Percentiles rank a stretch among this genome's conserved stretches.
These are phyloP conservation scores for Bombardia bombarda DNA, from an alignment of 495 filamentous ascomycete species.

Conservation along the genomic window DNA sequence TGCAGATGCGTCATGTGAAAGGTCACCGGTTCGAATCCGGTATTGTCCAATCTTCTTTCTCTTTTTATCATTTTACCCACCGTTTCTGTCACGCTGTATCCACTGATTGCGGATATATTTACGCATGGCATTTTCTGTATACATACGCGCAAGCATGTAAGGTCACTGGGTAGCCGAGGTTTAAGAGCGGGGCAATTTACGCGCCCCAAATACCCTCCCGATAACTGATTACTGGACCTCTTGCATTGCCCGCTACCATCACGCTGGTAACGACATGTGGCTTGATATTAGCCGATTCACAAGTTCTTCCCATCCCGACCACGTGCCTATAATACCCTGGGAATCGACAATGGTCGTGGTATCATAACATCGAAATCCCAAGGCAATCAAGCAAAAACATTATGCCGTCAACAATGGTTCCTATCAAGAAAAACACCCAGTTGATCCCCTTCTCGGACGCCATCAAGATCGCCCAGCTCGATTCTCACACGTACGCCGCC, in stretches of 20 bases:
- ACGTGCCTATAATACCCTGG: too few species aligned
- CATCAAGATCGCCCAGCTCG: constrained; percentile 42
- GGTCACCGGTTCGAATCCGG: not conserved
- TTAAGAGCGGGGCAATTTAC: not conserved
- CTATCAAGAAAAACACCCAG: not conserved
- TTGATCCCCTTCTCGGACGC: constrained; percentile 22
- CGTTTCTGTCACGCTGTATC: too few species aligned
- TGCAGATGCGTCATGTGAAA: not conserved
- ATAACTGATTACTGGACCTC: not conserved
- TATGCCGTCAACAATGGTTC: too few species aligned
- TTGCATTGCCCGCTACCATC: too few species aligned
- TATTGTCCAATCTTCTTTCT: not conserved
- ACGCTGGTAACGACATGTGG: too few species aligned
- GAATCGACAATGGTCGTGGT: too few species aligned
- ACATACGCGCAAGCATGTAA: not conserved
- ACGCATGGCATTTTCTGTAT: not conserved
- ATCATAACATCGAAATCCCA: too few species aligned
- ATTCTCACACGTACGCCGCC: constrained; percentile 53
- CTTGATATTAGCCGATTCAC: too few species aligned
- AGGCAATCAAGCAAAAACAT: too few species aligned
- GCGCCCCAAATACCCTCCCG: not conserved
- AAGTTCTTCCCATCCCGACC: too few species aligned
- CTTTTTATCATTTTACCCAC: not conserved
- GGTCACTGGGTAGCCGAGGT: not conserved
- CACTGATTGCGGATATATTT: too few species aligned